Conservation (phyloP, 139 green algal genomes). For the Tetradesmus lagerheimii region DNA sequence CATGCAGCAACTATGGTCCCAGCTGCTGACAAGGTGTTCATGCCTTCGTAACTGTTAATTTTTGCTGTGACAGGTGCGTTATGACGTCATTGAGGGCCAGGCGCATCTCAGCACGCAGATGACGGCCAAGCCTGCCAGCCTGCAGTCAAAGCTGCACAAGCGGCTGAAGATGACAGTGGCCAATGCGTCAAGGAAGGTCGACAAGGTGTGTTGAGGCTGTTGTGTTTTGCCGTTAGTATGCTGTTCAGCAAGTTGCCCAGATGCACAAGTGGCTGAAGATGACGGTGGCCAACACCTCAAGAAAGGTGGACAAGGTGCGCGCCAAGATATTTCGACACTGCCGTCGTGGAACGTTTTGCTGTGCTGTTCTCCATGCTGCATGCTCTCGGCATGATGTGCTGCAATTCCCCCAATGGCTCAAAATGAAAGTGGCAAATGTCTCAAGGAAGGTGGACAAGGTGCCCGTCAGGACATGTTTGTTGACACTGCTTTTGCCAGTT, state of each 20-base stretch:
- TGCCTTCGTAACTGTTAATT: background rate
- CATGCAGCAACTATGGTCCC: too few species aligned
- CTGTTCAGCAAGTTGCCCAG: too few species aligned
- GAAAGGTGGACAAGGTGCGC: constrained; percentile 58
- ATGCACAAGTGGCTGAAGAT: constrained; percentile 63
- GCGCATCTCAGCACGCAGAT: constrained; percentile 73
- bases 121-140: constrained; percentile 71
- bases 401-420: constrained; percentile 58
- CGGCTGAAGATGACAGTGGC: constrained; percentile 65
- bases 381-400: constrained; percentile 71
- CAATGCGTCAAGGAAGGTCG: constrained; percentile 55
- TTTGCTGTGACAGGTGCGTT: constrained; percentile 38
- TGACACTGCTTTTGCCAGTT: too few species aligned
- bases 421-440: constrained; percentile 55
- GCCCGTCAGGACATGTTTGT: background rate
- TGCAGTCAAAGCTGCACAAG: constrained; percentile 75
- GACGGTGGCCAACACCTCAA: constrained; percentile 60
- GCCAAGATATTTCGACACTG: too few species aligned
- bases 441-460: constrained; percentile 62
- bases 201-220: constrained; percentile 46
- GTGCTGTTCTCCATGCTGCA: constrained; percentile 60
- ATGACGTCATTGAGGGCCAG: constrained; percentile 69
- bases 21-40: constrained; percentile 5
- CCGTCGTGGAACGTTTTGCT: too few species aligned
- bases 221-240: background rate